Base-by-base conservation (phyloP, 2,329 filamentous ascomycete genomes). In the Neonectria coccinea region DNA sequence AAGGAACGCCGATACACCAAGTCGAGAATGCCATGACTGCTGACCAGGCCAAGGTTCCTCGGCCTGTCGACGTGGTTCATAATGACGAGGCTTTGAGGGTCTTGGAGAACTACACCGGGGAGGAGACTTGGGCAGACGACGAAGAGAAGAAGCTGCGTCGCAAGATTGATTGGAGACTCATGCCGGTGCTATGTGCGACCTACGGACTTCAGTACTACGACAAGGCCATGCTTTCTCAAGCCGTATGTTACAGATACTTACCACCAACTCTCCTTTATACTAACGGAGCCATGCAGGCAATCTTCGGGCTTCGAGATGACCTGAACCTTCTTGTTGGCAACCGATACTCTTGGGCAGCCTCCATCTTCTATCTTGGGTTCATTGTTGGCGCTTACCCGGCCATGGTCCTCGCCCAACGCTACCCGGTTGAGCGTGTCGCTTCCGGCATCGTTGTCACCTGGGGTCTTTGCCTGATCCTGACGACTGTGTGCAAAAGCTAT, bases 201-300 rank as follows among this genome's bases (percentile, higher is more conserved):
- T 84, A 83, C 62, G 78, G 76, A 0, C 72, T 84, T 18, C 81
- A 84, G 66, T 84, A 84, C 61, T 83, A 84, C 48, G 83, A 84
- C 66, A 84, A 86, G 70, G 83, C 84, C 2, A 86, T 87, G 81
- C 73, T 87, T 16, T 82, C 80, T 1, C 84, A 86, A 67, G 85
- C 85, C 50, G 83, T 83, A 71, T 61, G 75, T 69, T 10, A 14
- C 5, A 39, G 8, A 31, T 5, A 16, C 14, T 9, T 3, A 5
- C 14, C 12, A 25, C 44, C 25, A 14, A 2, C 9, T n/a, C 48
- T n/a, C 5, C 2, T n/a, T 2, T 7, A 7, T 7, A 14, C 41
- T 60, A 16, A 45, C 9, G 25, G 14, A 1, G 4, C 6, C 4
- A 10, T 14, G 7, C 4, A 71, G 69, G 69, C 70, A 2, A 16